phyloP scores from a whole-genome alignment of 1,139 yeast species.

The Citeromyces siamensis region DNA sequence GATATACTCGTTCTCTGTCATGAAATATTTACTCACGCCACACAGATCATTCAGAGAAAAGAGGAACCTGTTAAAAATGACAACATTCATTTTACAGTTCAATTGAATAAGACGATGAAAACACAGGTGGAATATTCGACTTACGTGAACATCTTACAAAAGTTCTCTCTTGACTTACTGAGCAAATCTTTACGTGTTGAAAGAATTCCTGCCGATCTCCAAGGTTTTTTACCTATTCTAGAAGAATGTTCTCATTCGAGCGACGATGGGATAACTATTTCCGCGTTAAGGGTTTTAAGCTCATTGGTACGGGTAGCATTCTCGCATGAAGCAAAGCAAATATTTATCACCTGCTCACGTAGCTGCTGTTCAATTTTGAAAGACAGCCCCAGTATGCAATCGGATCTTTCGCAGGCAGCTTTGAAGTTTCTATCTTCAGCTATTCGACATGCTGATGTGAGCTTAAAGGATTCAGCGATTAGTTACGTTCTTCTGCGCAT shows the following conservation, averaged over 20 bases:
- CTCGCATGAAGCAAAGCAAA: conserved; percentile 36
- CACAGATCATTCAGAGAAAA: conserved; percentile 19
- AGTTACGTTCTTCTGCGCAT: conserved; percentile 67
- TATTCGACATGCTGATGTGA: conserved; percentile 53
- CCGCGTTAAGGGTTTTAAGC: conserved; percentile 55
- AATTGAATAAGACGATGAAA: conserved; percentile 42
- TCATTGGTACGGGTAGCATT: conserved; percentile 53
- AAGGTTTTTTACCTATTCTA: conserved; percentile 67
- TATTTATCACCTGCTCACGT: conserved; percentile 47
- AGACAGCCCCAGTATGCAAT: conserved; percentile 66
- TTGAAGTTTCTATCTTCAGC: conserved; percentile 65
- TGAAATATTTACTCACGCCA: conserved; percentile 54
- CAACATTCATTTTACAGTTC: conserved; percentile 54
- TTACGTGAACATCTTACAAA: conserved; percentile 50
- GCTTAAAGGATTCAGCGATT: conserved; percentile 59
- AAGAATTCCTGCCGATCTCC: conserved; percentile 28
- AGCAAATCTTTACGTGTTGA: conserved; percentile 52
- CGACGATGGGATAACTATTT: conserved; percentile 63
- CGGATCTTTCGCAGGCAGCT: conserved; percentile 76
- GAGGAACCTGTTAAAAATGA: conserved; percentile 13
- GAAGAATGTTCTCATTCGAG: conserved; percentile 47
- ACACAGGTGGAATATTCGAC: conserved; percentile 38
- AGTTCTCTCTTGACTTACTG: conserved; percentile 68
- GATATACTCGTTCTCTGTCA: conserved; percentile 62
- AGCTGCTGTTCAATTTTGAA: conserved; percentile 56